Evolutionary conservation across 1,284 basidiomycete species (phyloP).

Genomic region (Pterula multifida): DNA sequence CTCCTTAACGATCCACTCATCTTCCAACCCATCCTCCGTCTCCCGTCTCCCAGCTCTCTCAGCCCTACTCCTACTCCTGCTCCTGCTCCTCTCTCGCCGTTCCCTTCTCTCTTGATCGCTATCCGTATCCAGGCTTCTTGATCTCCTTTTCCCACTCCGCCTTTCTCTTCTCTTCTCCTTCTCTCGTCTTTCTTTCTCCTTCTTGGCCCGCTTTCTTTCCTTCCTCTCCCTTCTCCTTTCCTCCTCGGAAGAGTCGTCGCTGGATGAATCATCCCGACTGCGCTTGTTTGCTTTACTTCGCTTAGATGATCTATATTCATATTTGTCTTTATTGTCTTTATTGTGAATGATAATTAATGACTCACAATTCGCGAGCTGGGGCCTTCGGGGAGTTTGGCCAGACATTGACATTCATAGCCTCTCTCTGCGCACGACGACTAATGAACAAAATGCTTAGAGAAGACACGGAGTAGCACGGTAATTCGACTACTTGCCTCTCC

Average conservation of each 20-base stretch:
- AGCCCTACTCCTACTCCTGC: conserved; percentile 13
- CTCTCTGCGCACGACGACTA: conserved; percentile 70
- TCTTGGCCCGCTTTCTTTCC: conserved; percentile 44
- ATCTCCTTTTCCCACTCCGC: conserved; percentile 22
- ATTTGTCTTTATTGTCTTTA: conserved; percentile 1
- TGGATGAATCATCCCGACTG: conserved; percentile 33
- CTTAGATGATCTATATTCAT: conserved; percentile 33
- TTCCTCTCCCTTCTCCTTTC: conserved; percentile 45
- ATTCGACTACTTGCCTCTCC: conserved; percentile 15
- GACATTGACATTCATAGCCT: conserved; percentile 48
- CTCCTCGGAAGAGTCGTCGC: conserved; percentile 51
- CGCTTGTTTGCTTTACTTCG: conserved; percentile 48
- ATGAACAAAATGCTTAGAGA: conserved; percentile 1
- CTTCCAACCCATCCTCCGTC: conserved; percentile 33
- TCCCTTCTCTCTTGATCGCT: conserved; percentile 23
- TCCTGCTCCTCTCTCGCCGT: conserved; percentile 16
- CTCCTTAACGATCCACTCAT: conserved; percentile 64
- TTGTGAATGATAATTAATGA: conserved; percentile 9
- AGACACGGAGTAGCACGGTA: background rate
- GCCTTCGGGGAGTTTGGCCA: conserved; percentile 84
- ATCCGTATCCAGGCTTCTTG: conserved; percentile 28
- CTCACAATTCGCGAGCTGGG: conserved; percentile 46
- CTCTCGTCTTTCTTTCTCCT: conserved; percentile 30
- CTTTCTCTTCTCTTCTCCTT: conserved; percentile 25
- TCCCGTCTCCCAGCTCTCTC: too few relatives aligned